phyloP scores from a whole-genome alignment of 108 stramenopile species.

The Skeletonema menzelii region DNA sequence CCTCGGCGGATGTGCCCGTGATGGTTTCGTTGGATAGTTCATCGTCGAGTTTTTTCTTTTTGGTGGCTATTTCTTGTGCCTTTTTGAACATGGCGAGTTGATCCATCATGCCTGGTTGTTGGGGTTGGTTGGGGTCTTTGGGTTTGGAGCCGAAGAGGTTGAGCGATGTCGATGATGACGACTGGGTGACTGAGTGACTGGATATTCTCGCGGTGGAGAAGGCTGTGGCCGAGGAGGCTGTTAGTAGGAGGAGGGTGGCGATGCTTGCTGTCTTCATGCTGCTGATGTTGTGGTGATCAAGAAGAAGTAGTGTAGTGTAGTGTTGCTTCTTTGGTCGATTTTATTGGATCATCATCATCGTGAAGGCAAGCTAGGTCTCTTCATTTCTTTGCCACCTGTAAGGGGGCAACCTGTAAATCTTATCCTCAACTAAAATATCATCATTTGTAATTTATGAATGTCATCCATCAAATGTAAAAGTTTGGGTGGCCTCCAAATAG shows the following conservation, averaged over 20 bases:
- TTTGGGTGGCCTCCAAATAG: background rate
- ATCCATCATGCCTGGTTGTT: conserved; percentile 84
- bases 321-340: too few species aligned
- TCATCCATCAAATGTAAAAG: background rate
- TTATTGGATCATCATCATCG: too few species aligned
- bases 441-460: background rate
- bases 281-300: background rate
- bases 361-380: too few species aligned
- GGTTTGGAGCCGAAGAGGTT: conserved; percentile 70
- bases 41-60: conserved; percentile 73
- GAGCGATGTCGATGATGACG: conserved; percentile 45
- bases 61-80: conserved; percentile 82
- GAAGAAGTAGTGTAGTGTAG: too few species aligned
- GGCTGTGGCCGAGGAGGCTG: conserved; percentile 37
- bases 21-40: conserved; percentile 64
- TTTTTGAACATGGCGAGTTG: conserved; percentile 92
- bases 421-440: background rate
- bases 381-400: background rate
- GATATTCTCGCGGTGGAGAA: conserved; percentile 43
- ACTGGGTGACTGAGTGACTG: background rate
- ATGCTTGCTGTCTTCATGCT: conserved; percentile 39
- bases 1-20: conserved; percentile 57
- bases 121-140: conserved; percentile 33
- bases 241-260: conserved; percentile 33
- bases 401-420: background rate